Conservation (phyloP, 1,284 basidiomycete species). For the Ganoderma sinense region DNA sequence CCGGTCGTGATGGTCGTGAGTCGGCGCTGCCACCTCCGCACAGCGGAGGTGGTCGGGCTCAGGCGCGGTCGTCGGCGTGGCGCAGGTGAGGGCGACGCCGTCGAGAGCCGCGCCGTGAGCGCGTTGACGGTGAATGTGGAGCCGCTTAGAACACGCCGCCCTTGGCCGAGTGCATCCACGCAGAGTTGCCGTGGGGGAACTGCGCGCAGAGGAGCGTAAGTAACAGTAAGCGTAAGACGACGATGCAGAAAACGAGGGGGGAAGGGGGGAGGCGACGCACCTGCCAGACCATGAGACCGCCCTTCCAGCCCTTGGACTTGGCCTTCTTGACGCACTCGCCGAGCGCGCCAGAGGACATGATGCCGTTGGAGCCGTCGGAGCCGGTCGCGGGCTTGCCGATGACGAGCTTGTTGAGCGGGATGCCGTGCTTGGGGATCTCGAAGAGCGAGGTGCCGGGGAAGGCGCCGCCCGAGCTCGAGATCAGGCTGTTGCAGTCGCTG, state of each 20-base stretch:
- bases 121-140: too few relatives aligned
- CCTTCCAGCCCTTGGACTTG: constrained; percentile 62
- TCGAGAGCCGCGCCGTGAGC: too few relatives aligned
- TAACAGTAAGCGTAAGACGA: too few relatives aligned
- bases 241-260: too few relatives aligned
- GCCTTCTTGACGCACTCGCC: constrained; percentile 63
- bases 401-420: constrained; percentile 55
- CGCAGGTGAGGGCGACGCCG: too few relatives aligned
- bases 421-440: constrained; percentile 63
- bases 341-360: constrained; percentile 58
- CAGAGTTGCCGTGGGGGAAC: constrained; percentile 25
- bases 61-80: too few relatives aligned
- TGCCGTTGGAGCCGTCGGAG: constrained; percentile 60
- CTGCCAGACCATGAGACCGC: constrained; percentile 35
- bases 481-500: constrained; percentile 52
- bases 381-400: too few relatives aligned
- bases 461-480: constrained; percentile 43
- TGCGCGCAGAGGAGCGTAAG: background rate
- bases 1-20: too few relatives aligned
- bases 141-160: constrained; percentile 16
- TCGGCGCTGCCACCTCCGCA: too few relatives aligned
- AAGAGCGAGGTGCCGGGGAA: constrained; percentile 49
- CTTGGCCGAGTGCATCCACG: constrained; percentile 25
- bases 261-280: background rate
- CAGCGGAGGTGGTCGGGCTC: too few relatives aligned